Evolutionary conservation across 2,329 filamentous ascomycete species (phyloP).

Genomic region (Blastomyces parvus): DNA sequence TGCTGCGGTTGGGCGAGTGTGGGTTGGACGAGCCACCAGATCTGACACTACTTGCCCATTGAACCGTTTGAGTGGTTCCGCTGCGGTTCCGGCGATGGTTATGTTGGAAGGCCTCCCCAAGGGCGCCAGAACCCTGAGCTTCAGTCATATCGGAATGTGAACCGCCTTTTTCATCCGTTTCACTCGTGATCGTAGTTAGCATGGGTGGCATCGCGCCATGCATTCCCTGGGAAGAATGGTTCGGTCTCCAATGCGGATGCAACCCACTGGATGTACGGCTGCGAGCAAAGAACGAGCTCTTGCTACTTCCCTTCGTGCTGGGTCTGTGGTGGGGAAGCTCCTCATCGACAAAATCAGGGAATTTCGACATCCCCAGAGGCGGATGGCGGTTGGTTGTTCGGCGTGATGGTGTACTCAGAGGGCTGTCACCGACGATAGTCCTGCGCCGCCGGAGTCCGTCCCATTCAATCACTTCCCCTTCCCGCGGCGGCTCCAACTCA

Average conservation of each 20-base stretch:
- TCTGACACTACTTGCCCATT: conserved; percentile 27
- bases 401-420: conserved; percentile 27
- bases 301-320: conserved; percentile 22
- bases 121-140: neutral
- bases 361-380: conserved; percentile 77
- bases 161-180: conserved; percentile 6
- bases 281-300: conserved; percentile 31
- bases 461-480: conserved; percentile 79
- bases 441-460: conserved; percentile 74
- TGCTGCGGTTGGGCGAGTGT: conserved; percentile 15
- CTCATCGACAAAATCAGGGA: conserved; percentile 59
- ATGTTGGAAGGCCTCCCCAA: conserved; percentile 5
- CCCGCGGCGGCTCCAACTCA: conserved; percentile 62
- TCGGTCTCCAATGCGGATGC: conserved; percentile 29
- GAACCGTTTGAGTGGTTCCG: conserved; percentile 18
- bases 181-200: conserved; percentile 43
- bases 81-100: conserved; percentile 14
- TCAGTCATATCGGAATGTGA: neutral
- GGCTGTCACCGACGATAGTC: conserved; percentile 44
- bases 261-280: conserved; percentile 31
- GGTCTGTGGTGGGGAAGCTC: conserved; percentile 36
- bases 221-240: conserved; percentile 23
- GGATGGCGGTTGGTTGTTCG: conserved; percentile 52
- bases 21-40: conserved; percentile 18
- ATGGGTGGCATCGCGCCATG: conserved; percentile 52